phyloP scores from a whole-genome alignment of 2,329 filamentous ascomycete species.

The Penicillium freii region DNA sequence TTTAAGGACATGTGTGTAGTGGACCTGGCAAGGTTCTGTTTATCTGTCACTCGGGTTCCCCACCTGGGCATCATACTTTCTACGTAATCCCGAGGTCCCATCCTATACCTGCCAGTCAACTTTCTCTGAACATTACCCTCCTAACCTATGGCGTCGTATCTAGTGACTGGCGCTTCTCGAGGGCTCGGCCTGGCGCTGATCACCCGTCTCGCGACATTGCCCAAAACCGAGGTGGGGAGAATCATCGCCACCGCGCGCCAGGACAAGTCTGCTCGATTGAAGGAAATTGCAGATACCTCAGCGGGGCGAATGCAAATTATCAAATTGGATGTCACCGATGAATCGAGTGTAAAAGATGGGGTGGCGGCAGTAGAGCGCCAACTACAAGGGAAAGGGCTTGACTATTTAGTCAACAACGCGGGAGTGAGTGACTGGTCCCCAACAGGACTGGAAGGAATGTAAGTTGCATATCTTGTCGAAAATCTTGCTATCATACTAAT shows the following conservation, averaged over 20 bases:
- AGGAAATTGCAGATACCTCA: constrained; percentile 36
- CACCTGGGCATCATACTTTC: neutral
- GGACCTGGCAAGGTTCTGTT: no score
- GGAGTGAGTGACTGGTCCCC: constrained; percentile 29
- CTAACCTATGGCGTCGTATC: constrained; percentile 35
- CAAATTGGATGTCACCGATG: constrained; percentile 40
- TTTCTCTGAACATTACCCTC: neutral
- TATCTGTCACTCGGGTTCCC: no score
- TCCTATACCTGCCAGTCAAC: no score
- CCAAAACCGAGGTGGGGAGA: constrained; percentile 35
- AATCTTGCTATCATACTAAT: neutral
- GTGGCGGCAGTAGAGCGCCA: constrained; percentile 32
- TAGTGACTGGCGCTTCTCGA: constrained; percentile 39
- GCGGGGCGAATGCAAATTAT: constrained; percentile 38
- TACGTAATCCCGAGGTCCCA: neutral
- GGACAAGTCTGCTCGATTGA: constrained; percentile 32
- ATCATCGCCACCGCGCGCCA: constrained; percentile 46
- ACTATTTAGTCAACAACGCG: constrained; percentile 50
- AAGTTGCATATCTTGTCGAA: neutral
- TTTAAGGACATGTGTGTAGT: no score
- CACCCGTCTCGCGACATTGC: constrained; percentile 31
- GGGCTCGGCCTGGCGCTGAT: constrained; percentile 40
- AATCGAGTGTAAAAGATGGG: constrained; percentile 36
- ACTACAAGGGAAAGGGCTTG: constrained; percentile 43
- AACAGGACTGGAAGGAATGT: constrained; percentile 28